These are phyloP conservation scores for Ambrosia trifida DNA, from an alignment of 129 eudicot species.

Conservation along the genomic window DNA sequence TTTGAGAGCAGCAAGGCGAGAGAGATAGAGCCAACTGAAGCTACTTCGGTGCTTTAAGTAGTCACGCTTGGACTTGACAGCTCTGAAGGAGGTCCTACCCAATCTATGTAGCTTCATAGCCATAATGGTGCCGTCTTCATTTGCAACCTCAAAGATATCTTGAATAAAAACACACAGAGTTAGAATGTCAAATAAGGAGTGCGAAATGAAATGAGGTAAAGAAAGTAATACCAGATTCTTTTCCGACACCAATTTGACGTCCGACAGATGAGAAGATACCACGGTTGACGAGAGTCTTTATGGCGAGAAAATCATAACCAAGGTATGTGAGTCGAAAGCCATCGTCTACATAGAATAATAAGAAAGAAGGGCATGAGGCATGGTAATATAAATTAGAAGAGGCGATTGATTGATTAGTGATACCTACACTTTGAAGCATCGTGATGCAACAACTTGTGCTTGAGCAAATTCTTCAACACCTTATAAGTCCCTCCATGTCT, in stretches of 20 bases:
- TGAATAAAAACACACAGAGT: conserved; percentile 5
- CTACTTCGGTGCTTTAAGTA: conserved; percentile 90
- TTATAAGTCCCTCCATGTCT: conserved; percentile 98
- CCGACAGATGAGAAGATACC: conserved; percentile 86
- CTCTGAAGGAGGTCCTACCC: conserved; percentile 92
- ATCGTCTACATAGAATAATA: conserved; percentile 53
- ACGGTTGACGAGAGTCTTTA: conserved; percentile 85
- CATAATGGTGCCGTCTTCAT: conserved; percentile 82
- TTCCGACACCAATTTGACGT: conserved; percentile 96
- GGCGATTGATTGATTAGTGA: too few relatives aligned
- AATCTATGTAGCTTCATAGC: conserved; percentile 95
- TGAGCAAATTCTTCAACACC: conserved; percentile 88
- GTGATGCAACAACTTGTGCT: conserved; percentile 87
- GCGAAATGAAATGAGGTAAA: not conserved
- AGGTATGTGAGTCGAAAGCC: conserved; percentile 93
- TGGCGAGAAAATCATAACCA: conserved; percentile 96
- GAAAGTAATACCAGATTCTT: conserved; percentile 79
- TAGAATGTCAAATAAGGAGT: not conserved
- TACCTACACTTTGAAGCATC: conserved; percentile 87
- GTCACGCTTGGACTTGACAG: conserved; percentile 95
- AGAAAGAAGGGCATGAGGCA: not conserved
- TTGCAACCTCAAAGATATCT: conserved; percentile 99
- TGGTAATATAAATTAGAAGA: not conserved
- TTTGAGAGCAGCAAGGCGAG: conserved; percentile 94
- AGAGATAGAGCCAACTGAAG: conserved; percentile 86